Conservation (phyloP, 495 filamentous ascomycete species). For the Tricharina praecox region DNA sequence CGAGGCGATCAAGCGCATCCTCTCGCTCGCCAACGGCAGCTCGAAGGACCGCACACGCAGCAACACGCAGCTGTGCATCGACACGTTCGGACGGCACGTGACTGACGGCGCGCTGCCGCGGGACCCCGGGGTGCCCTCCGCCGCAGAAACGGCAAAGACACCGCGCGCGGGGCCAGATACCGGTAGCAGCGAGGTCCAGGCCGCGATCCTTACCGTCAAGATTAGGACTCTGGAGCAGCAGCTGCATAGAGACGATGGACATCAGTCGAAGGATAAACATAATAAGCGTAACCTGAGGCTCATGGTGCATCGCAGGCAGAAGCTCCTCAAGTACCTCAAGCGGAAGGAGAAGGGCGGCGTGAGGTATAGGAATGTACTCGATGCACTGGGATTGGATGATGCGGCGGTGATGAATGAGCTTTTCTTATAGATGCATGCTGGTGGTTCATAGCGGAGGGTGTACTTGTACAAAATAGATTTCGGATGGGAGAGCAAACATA, state of each 20-base stretch:
- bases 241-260: slow-evolving; percentile 6
- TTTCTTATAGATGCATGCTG: slow-evolving; percentile 8
- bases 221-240: slow-evolving; percentile 55
- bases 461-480: too few species aligned
- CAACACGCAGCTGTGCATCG: slow-evolving; percentile 67
- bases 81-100: slow-evolving; percentile 74
- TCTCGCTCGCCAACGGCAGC: slow-evolving; percentile 53
- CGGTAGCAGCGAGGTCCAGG: slow-evolving; percentile 86
- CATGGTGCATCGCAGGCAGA: slow-evolving; percentile 78
- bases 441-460: too few species aligned
- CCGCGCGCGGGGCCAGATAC: slow-evolving; percentile 75
- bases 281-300: slow-evolving; percentile 80
- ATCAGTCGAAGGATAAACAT: slow-evolving; percentile 56
- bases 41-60: slow-evolving; percentile 58
- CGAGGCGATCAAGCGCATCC: slow-evolving; percentile 58
- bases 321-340: slow-evolving; percentile 67
- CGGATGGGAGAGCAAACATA: too few species aligned
- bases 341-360: slow-evolving; percentile 78
- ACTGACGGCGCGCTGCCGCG: slow-evolving; percentile 56
- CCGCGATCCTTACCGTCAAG: slow-evolving; percentile 89
- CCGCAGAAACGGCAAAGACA: slow-evolving; percentile 30
- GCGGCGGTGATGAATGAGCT: slow-evolving; percentile 27
- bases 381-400: slow-evolving; percentile 68
- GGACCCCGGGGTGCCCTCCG: slow-evolving; percentile 14
- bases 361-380: slow-evolving; percentile 68